Conservation (phyloP, 768 basidiomycete species). For the Mycena polygramma region DNA sequence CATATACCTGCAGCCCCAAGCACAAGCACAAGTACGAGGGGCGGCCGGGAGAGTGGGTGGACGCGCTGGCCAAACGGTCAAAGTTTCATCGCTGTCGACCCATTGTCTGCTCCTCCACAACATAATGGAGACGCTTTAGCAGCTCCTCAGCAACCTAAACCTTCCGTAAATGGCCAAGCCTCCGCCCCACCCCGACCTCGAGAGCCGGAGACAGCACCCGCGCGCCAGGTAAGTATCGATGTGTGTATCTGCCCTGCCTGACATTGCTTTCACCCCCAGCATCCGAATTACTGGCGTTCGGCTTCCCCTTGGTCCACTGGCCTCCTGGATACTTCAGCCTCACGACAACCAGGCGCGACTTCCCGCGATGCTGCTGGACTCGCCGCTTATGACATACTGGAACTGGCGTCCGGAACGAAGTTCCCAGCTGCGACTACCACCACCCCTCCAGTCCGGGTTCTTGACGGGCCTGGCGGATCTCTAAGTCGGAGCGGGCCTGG, state of each 20-base stretch:
- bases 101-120: conserved; percentile 2
- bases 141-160: conserved; percentile 43
- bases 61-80: conserved; percentile 35
- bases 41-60: conserved; percentile 31
- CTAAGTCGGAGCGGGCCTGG: conserved; percentile 56
- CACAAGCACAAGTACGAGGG: conserved; percentile 37
- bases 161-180: conserved; percentile 43
- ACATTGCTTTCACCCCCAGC: conserved; percentile 8
- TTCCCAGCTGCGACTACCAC: conserved; percentile 49
- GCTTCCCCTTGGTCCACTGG: conserved; percentile 22
- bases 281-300: conserved; percentile 28
- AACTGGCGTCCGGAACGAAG: conserved; percentile 30
- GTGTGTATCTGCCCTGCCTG: not conserved
- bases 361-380: conserved; percentile 3
- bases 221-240: conserved; percentile 15
- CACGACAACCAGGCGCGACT: conserved; percentile 11
- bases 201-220: conserved; percentile 36
- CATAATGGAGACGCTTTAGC: conserved; percentile 42
- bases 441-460: conserved; percentile 64
- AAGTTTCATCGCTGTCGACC: conserved; percentile 22
- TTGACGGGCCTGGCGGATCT: conserved; percentile 57
- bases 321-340: conserved; percentile 12
- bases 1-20: conserved; percentile 47
- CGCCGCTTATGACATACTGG: not conserved
- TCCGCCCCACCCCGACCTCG: conserved; percentile 38